These are phyloP conservation scores for Solanum ahanhuiri DNA, from an alignment of 257 asterid species.

Conservation along the genomic window DNA sequence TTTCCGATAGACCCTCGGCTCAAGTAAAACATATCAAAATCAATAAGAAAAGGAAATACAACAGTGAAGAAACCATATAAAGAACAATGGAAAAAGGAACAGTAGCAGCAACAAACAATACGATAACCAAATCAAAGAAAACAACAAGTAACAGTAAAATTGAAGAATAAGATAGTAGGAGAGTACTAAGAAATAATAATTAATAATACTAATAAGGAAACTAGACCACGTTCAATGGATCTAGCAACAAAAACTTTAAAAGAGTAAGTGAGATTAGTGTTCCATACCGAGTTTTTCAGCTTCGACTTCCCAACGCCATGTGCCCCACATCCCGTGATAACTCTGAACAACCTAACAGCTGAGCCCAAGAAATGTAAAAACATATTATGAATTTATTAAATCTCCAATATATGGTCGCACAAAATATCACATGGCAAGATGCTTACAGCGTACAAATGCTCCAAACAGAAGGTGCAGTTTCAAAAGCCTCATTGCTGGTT, in stretches of 20 bases:
- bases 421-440: neutral
- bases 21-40: neutral
- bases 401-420: neutral
- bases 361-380: conserved; percentile 5
- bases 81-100: neutral
- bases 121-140: neutral
- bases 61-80: neutral
- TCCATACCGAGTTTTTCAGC: conserved; percentile 68
- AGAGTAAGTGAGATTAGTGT: neutral
- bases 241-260: neutral
- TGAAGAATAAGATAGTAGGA: neutral
- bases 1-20: neutral
- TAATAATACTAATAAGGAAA: neutral
- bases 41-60: neutral
- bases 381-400: neutral
- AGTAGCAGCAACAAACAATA: neutral
- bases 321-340: conserved; percentile 89
- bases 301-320: conserved; percentile 89
- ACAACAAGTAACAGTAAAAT: neutral
- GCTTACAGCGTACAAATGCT: conserved; percentile 83
- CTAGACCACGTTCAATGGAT: neutral
- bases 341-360: conserved; percentile 85
- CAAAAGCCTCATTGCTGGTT: conserved; percentile 82
- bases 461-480: conserved; percentile 94
- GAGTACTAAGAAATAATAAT: neutral